phyloP scores from a whole-genome alignment of 1,284 basidiomycete species.

The Cutaneotrichosporon cavernicola region DNA sequence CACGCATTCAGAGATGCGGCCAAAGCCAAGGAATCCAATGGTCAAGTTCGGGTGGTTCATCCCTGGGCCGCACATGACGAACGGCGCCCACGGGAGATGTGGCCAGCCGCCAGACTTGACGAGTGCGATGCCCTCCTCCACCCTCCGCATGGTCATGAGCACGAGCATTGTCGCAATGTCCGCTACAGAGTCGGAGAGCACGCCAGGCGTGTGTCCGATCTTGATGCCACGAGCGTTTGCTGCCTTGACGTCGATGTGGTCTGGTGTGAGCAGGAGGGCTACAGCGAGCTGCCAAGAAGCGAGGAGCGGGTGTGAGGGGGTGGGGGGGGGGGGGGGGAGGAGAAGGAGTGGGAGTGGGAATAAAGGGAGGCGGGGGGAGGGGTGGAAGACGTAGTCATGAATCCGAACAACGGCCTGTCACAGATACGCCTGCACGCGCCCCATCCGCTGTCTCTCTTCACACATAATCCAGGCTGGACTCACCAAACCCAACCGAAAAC shows the following conservation, averaged over 20 bases:
- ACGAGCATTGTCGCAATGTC: constrained; percentile 83
- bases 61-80: constrained; percentile 52
- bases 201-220: constrained; percentile 87
- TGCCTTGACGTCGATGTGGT: constrained; percentile 72
- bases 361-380: too few species aligned
- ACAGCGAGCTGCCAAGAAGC: too few species aligned
- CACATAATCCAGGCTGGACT: constrained; percentile 28
- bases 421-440: not conserved
- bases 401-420: too few species aligned
- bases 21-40: constrained; percentile 89
- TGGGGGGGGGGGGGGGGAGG: too few species aligned
- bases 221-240: constrained; percentile 67
- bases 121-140: constrained; percentile 62
- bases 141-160: constrained; percentile 83
- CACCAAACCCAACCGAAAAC: constrained; percentile 80
- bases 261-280: constrained; percentile 42
- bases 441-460: not conserved
- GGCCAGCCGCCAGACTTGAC: constrained; percentile 73
- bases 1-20: constrained; percentile 81
- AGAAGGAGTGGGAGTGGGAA: too few species aligned
- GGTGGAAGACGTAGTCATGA: too few species aligned
- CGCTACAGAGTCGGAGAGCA: constrained; percentile 85
- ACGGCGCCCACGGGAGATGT: constrained; percentile 73
- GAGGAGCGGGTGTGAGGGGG: too few species aligned
- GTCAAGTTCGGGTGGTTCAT: constrained; percentile 59